phyloP scores from a whole-genome alignment of 306 rosid species.

The Nissolia schottii region DNA sequence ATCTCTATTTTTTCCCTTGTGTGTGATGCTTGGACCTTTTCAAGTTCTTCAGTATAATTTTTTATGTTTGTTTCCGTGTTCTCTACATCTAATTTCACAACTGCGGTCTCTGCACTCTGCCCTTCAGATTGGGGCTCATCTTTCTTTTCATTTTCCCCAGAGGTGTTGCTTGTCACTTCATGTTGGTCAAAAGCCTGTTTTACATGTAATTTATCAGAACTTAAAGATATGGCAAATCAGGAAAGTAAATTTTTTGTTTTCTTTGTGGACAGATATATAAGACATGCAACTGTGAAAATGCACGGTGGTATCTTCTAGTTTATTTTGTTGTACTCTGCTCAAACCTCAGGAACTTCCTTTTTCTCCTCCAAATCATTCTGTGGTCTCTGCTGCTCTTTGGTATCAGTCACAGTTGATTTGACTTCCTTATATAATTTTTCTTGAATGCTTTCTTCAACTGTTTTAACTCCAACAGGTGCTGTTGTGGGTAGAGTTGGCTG shows the following conservation, averaged over 20 bases:
- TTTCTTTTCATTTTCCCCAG: background rate
- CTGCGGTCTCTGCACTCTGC: background rate
- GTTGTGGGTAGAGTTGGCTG: background rate
- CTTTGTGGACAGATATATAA: background rate
- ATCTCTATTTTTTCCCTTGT: background rate
- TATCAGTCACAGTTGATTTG: background rate
- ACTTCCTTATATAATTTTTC: slow-evolving; percentile 9
- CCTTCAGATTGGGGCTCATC: background rate
- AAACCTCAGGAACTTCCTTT: slow-evolving; percentile 2
- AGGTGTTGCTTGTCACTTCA: background rate
- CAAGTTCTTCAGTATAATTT: background rate
- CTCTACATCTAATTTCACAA: background rate
- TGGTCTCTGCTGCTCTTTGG: slow-evolving; percentile 7
- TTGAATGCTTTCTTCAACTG: slow-evolving; percentile 12
- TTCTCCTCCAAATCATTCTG: background rate
- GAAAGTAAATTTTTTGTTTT: background rate
- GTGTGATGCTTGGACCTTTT: background rate
- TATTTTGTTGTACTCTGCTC: background rate
- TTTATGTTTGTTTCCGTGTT: background rate
- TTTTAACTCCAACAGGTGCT: background rate
- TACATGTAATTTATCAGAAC: background rate
- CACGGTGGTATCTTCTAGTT: background rate
- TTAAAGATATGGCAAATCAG: background rate
- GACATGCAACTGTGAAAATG: background rate
- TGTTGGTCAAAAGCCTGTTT: slow-evolving; percentile 22